A percentile compares a stretch with the other conserved stretches of the same genome.
Evolutionary conservation across 2,329 filamentous ascomycete species (phyloP).

Genomic region (Pseudogymnoascus sp.): DNA sequence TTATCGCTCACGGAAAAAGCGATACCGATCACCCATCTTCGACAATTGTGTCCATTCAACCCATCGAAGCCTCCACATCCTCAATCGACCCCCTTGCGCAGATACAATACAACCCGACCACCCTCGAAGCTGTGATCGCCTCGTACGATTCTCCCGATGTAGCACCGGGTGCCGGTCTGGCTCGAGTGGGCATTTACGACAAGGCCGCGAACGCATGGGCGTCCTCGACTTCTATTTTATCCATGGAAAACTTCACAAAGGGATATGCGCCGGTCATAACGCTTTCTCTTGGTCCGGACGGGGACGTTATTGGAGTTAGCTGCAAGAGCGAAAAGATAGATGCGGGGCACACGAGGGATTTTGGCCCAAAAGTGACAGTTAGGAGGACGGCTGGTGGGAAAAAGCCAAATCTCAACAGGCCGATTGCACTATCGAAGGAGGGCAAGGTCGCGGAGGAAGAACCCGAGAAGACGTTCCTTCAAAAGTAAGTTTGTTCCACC

Average conservation of each 20-base stretch:
- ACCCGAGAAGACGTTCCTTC: conserved; percentile 54
- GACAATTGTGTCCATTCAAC: conserved; percentile 23
- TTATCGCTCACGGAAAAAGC: not conserved
- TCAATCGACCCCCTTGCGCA: conserved; percentile 48
- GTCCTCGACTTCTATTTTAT: conserved; percentile 47
- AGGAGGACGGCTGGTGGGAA: conserved; percentile 40
- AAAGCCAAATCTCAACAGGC: conserved; percentile 53
- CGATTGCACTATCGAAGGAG: conserved; percentile 51
- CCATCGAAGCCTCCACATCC: conserved; percentile 18
- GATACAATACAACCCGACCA: conserved; percentile 44
- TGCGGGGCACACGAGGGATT: conserved; percentile 55
- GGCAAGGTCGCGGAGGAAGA: conserved; percentile 48
- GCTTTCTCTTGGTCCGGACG: conserved; percentile 39
- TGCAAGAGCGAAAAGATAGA: conserved; percentile 51
- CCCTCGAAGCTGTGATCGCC: conserved; percentile 36
- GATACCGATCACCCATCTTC: not conserved
- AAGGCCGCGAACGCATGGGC: conserved; percentile 37
- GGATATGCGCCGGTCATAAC: conserved; percentile 51
- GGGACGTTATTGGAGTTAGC: conserved; percentile 41
- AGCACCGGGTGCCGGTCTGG: conserved; percentile 34
- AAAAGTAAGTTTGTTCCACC: conserved; percentile 45
- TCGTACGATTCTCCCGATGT: conserved; percentile 50
- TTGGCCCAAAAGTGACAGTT: conserved; percentile 51
- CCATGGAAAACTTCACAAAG: conserved; percentile 49
- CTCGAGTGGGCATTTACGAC: conserved; percentile 52